Percentiles rank a stretch among this genome's conserved stretches.
These are phyloP conservation scores for Pseudocercospora eumusae DNA, from an alignment of 2,329 filamentous ascomycete species.

Conservation along the genomic window DNA sequence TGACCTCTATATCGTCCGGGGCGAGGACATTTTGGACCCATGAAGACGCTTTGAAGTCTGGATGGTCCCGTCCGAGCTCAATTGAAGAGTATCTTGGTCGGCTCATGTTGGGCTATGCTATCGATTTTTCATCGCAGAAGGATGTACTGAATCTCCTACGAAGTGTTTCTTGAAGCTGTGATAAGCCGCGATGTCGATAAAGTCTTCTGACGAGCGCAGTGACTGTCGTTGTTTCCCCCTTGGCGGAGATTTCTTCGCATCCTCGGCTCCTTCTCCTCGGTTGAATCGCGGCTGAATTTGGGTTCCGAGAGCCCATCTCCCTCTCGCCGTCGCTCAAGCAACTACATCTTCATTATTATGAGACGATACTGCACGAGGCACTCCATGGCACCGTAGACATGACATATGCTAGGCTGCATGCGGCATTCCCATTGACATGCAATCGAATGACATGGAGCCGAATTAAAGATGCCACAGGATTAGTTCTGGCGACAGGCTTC, in stretches of 20 bases:
- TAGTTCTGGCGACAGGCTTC: background rate
- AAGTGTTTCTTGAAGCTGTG: background rate
- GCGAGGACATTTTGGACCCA: constrained; percentile 21
- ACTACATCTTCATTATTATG: background rate
- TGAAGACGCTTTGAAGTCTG: constrained; percentile 20
- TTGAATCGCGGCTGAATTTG: background rate
- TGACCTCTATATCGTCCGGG: constrained; percentile 7
- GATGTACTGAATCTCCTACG: background rate
- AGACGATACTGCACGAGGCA: background rate
- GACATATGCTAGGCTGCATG: background rate
- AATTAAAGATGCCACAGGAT: background rate
- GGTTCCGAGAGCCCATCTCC: background rate
- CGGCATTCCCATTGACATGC: background rate
- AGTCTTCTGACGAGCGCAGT: too few relatives aligned
- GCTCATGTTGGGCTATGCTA: background rate
- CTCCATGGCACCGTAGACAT: background rate
- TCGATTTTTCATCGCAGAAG: background rate
- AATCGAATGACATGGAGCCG: background rate
- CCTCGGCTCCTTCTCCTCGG: background rate
- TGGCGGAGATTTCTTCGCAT: too few relatives aligned
- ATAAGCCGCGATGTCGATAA: background rate
- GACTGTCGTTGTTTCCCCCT: too few relatives aligned
- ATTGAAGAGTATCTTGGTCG: constrained; percentile 1
- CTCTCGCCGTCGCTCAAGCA: background rate
- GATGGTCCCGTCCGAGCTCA: constrained; percentile 11